Percentiles rank a stretch among this genome's conserved stretches.
Evolutionary conservation across 2,329 filamentous ascomycete genomes (phyloP).

Genomic region (Colletotrichum spaethianum): DNA sequence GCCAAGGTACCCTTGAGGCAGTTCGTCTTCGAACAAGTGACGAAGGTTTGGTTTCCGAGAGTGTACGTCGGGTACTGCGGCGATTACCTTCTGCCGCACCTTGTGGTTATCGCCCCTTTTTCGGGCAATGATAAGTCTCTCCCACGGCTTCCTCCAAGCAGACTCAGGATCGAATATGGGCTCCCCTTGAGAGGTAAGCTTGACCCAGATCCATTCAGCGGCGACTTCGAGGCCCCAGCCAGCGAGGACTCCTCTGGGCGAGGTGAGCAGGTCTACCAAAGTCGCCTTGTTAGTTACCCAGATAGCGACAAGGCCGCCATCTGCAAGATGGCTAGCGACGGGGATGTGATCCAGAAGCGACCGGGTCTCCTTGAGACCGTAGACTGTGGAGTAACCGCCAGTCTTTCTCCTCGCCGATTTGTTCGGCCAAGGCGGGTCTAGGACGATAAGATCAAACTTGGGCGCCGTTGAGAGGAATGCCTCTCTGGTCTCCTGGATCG

Average conservation of each 20-base stretch:
- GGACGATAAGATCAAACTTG: conserved; percentile 76
- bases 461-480: conserved; percentile 60
- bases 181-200: conserved; percentile 76
- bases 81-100: conserved; percentile 67
- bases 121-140: conserved; percentile 76
- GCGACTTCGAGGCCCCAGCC: conserved; percentile 76
- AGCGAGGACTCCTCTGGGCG: conserved; percentile 71
- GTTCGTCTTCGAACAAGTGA: conserved; percentile 68
- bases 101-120: conserved; percentile 51
- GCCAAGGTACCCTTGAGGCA: conserved; percentile 66
- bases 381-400: conserved; percentile 63
- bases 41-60: conserved; percentile 84
- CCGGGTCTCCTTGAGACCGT: conserved; percentile 61
- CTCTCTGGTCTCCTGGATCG: conserved; percentile 57
- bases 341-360: conserved; percentile 68
- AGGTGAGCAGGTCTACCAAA: conserved; percentile 68
- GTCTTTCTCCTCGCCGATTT: conserved; percentile 76
- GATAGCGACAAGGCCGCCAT: conserved; percentile 74
- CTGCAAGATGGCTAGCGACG: conserved; percentile 67
- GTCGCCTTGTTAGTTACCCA: conserved; percentile 84
- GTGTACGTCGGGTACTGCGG: conserved; percentile 82
- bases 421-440: conserved; percentile 89
- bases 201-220: conserved; percentile 86
- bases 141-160: conserved; percentile 82
- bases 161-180: conserved; percentile 74